These are phyloP conservation scores for Paradendryphiella salina DNA, from an alignment of 2,329 filamentous ascomycete genomes.

Conservation along the genomic window DNA sequence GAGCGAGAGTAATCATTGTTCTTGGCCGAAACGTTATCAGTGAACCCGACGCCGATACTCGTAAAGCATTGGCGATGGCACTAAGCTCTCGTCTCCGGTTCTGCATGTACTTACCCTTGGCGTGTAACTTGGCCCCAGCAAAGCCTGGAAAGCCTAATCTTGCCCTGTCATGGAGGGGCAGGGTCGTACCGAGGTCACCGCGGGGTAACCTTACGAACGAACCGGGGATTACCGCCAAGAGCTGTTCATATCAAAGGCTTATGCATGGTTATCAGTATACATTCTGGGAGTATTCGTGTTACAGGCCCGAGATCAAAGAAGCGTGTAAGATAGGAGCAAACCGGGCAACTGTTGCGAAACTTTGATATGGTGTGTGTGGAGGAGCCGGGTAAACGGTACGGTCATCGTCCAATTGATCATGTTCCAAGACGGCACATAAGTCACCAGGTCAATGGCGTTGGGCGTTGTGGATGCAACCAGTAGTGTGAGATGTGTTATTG, in stretches of 20 bases:
- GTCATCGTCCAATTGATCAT: slow-evolving; percentile 13
- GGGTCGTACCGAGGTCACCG: slow-evolving; percentile 5
- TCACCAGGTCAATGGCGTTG: slow-evolving; percentile 17
- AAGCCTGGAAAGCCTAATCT: slow-evolving; percentile 7
- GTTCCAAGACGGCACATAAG: slow-evolving; percentile 7
- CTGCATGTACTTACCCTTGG: slow-evolving; percentile 5
- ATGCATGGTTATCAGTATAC: slow-evolving; percentile 30
- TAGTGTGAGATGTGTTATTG: slow-evolving; percentile 11
- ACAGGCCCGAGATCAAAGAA: slow-evolving; percentile 1
- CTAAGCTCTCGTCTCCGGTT: slow-evolving; percentile 6
- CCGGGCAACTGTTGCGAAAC: slow-evolving; percentile 2
- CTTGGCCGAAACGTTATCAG: slow-evolving; percentile 3
- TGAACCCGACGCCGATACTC: background rate
- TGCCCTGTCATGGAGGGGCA: slow-evolving; percentile 19
- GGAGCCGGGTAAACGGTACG: slow-evolving; percentile 12
- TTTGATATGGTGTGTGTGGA: slow-evolving; percentile 4
- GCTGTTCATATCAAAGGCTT: slow-evolving; percentile 17
- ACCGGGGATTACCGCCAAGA: slow-evolving; percentile 17
- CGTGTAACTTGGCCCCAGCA: slow-evolving; percentile 5
- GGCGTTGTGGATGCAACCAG: slow-evolving; percentile 13
- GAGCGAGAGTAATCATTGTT: background rate
- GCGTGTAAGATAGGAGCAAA: slow-evolving; percentile 14
- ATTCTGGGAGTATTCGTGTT: background rate
- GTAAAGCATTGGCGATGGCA: background rate
- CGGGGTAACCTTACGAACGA: slow-evolving; percentile 17